Conservation (phyloP, 2,329 filamentous ascomycete genomes). For the Nothophoma quercina region DNA sequence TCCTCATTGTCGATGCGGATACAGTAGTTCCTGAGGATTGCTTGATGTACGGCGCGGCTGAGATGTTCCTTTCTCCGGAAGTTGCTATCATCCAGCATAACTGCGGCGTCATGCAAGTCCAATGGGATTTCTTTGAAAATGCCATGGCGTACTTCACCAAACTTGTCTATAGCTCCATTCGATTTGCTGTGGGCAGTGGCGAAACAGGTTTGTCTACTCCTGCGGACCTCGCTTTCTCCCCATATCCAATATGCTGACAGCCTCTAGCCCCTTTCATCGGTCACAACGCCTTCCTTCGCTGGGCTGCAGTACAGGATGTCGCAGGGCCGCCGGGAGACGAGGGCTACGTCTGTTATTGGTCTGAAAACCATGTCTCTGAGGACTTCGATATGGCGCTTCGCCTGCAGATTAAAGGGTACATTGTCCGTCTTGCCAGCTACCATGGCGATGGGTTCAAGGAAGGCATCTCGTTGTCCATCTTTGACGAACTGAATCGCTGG, state of each 20-base stretch:
- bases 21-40: conserved; percentile 79
- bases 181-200: conserved; percentile 71
- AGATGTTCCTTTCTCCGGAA: conserved; percentile 80
- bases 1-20: conserved; percentile 75
- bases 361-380: conserved; percentile 75
- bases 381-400: conserved; percentile 77
- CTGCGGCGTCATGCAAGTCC: conserved; percentile 77
- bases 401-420: conserved; percentile 70
- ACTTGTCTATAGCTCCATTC: conserved; percentile 74
- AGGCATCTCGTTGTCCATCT: conserved; percentile 74
- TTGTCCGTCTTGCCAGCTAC: conserved; percentile 72
- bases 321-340: conserved; percentile 62
- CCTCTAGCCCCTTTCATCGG: conserved; percentile 78
- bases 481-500: conserved; percentile 69
- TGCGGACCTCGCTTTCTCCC: too few species aligned
- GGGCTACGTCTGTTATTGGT: conserved; percentile 72
- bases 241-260: too few species aligned
- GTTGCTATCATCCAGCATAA: conserved; percentile 79
- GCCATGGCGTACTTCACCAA: conserved; percentile 79
- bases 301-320: conserved; percentile 67
- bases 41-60: conserved; percentile 75
- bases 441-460: conserved; percentile 73
- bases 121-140: conserved; percentile 74
- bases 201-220: too few species aligned
- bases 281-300: conserved; percentile 77